Percentiles rank a stretch among this genome's conserved stretches.
Conservation (phyloP, 805 yeast genomes). For the Suhomyces sp. region DNA sequence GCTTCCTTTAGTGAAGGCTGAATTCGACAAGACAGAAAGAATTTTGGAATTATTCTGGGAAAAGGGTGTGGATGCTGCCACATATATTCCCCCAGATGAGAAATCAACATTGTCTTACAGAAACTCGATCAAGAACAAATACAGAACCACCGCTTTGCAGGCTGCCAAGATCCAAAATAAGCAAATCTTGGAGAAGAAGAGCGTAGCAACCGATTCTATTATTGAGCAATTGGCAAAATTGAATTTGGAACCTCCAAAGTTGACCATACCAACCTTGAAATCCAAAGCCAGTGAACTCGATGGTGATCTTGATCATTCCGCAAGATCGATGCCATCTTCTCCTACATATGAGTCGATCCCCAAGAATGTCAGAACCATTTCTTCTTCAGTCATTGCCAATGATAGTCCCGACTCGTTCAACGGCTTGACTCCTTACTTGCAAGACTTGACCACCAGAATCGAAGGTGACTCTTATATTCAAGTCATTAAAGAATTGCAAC, state of each 20-base stretch:
- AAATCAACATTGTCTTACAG: conserved; percentile 72
- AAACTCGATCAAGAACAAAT: conserved; percentile 73
- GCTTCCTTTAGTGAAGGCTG: conserved; percentile 87
- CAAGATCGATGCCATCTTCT: conserved; percentile 26
- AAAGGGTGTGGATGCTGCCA: conserved; percentile 86
- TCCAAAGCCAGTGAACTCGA: not conserved
- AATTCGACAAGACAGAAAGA: conserved; percentile 68
- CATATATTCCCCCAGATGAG: conserved; percentile 89
- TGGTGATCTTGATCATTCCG: conserved; percentile 3
- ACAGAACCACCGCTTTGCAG: conserved; percentile 65
- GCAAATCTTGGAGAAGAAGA: conserved; percentile 26
- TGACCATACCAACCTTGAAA: conserved; percentile 20
- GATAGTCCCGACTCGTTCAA: conserved; percentile 18
- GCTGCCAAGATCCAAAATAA: conserved; percentile 62
- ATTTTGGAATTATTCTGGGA: conserved; percentile 88
- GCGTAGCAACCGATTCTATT: conserved; percentile 41
- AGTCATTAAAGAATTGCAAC: conserved; percentile 72
- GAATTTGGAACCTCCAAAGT: conserved; percentile 49
- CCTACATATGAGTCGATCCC: conserved; percentile 19
- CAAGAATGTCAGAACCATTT: conserved; percentile 20
- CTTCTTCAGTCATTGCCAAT: conserved; percentile 15
- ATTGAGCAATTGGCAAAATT: conserved; percentile 47
- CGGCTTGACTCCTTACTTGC: conserved; percentile 56
- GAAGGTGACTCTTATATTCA: conserved; percentile 68
- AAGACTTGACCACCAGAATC: conserved; percentile 52